phyloP scores from a whole-genome alignment of 345 rosid genomes.

The Gossypium stocksii region DNA sequence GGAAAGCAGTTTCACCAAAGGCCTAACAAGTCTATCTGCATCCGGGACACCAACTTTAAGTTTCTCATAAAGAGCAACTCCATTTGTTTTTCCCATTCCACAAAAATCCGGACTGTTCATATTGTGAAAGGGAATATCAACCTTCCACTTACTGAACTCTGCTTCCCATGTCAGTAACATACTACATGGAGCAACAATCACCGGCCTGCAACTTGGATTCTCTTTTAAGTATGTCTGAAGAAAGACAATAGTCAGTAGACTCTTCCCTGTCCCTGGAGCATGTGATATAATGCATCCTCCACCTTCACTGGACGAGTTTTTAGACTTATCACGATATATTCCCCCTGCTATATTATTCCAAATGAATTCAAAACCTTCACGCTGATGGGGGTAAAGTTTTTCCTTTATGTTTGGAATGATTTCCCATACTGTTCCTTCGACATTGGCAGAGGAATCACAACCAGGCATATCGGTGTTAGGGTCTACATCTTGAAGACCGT shows the following conservation, averaged over 20 bases:
- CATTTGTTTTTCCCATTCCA: slow-evolving; percentile 28
- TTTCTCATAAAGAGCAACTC: slow-evolving; percentile 5
- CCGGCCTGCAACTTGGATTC: slow-evolving; percentile 52
- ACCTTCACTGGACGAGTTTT: slow-evolving; percentile 14
- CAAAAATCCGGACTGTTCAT: slow-evolving; percentile 39
- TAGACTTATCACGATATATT: slow-evolving; percentile 41
- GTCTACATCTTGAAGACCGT: slow-evolving; percentile 18
- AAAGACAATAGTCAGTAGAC: slow-evolving; percentile 67
- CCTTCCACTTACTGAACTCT: slow-evolving; percentile 69
- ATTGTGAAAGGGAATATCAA: slow-evolving; percentile 52
- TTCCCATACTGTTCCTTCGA: slow-evolving; percentile 65
- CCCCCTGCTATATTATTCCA: slow-evolving; percentile 76
- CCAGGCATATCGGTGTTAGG: not conserved
- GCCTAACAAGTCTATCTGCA: not conserved
- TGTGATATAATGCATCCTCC: slow-evolving; percentile 59
- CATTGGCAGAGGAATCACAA: not conserved
- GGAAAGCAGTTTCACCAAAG: slow-evolving; percentile 41
- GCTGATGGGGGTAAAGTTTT: slow-evolving; percentile 62
- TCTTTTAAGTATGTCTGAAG: slow-evolving; percentile 49
- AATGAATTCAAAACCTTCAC: slow-evolving; percentile 72
- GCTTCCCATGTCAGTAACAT: slow-evolving; percentile 70
- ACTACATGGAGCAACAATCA: slow-evolving; percentile 62
- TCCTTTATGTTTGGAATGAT: slow-evolving; percentile 48
- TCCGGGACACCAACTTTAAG: not conserved
- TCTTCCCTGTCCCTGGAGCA: slow-evolving; percentile 83